A percentile compares a stretch with the other conserved stretches of the same genome.
Conservation (phyloP, 179 eudicot genomes). For the Silene noctiflora region DNA sequence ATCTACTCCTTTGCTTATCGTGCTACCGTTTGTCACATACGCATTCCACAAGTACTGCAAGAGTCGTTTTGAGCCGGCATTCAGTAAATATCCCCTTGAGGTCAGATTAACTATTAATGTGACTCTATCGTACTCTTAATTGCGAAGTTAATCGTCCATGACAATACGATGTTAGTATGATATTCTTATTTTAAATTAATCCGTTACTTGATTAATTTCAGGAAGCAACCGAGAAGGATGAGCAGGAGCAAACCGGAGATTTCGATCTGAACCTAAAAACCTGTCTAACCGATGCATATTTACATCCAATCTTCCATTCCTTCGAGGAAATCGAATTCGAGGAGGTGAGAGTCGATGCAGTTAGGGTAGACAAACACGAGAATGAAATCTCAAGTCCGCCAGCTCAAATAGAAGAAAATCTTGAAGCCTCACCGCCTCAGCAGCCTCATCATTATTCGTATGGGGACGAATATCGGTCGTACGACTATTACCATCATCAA, state of each 20-base stretch:
- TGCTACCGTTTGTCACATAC: slow-evolving; percentile 66
- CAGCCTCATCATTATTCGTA: slow-evolving; percentile 27
- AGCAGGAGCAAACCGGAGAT: slow-evolving; percentile 51
- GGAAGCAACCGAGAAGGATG: slow-evolving; percentile 86
- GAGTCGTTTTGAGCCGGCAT: slow-evolving; percentile 89
- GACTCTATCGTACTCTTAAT: too few species aligned
- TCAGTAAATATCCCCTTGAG: slow-evolving; percentile 81
- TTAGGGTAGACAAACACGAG: slow-evolving; percentile 43
- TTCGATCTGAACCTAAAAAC: slow-evolving; percentile 50
- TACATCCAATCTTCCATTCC: slow-evolving; percentile 84
- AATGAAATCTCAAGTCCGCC: slow-evolving; percentile 28
- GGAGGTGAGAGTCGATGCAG: slow-evolving; percentile 46
- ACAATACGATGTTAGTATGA: too few species aligned
- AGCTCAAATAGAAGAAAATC: slow-evolving; percentile 25
- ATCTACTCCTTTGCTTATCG: slow-evolving; percentile 80
- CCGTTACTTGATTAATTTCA: slow-evolving; percentile 23
- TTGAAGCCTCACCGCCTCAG: slow-evolving; percentile 13
- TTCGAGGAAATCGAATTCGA: slow-evolving; percentile 70
- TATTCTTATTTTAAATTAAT: neutral
- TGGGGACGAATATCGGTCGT: slow-evolving; percentile 22
- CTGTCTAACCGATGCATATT: slow-evolving; percentile 67
- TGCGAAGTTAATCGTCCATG: neutral
- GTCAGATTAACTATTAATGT: slow-evolving; percentile 29
- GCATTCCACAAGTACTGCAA: slow-evolving; percentile 86
- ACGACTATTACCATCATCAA: slow-evolving; percentile 25